These are phyloP conservation scores for Cucurbita ficifolia DNA, from an alignment of 306 rosid genomes.

Conservation along the genomic window DNA sequence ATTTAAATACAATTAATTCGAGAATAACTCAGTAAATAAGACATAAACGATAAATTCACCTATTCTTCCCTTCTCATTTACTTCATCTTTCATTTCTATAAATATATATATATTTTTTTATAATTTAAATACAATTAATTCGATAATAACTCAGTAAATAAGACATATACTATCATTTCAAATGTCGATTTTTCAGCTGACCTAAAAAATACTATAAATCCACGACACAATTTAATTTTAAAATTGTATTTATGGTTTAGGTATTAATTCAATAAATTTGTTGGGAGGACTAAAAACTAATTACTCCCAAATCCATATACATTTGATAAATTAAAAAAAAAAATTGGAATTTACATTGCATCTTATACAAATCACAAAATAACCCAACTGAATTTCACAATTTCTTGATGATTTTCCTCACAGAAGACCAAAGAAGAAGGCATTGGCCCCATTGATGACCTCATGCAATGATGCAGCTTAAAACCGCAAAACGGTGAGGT, in stretches of 20 bases:
- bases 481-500: not conserved
- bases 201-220: no score
- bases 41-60: no score
- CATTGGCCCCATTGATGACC: not conserved
- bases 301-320: not conserved
- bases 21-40: no score
- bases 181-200: not conserved
- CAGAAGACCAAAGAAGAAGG: not conserved
- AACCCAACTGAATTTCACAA: not conserved
- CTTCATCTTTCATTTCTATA: no score
- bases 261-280: not conserved
- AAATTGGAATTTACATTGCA: no score
- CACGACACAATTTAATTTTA: not conserved
- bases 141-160: no score
- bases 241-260: not conserved
- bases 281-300: not conserved
- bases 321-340: no score
- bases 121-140: no score
- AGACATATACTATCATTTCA: not conserved
- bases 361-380: not conserved
- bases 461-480: constrained; percentile 2
- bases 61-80: no score
- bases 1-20: no score
- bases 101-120: no score
- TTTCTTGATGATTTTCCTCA: not conserved